A percentile compares a stretch with the other conserved stretches of the same genome.
Evolutionary conservation across 2,329 filamentous ascomycete genomes (phyloP).

Genomic region (Ophiostoma tasmaniense): DNA sequence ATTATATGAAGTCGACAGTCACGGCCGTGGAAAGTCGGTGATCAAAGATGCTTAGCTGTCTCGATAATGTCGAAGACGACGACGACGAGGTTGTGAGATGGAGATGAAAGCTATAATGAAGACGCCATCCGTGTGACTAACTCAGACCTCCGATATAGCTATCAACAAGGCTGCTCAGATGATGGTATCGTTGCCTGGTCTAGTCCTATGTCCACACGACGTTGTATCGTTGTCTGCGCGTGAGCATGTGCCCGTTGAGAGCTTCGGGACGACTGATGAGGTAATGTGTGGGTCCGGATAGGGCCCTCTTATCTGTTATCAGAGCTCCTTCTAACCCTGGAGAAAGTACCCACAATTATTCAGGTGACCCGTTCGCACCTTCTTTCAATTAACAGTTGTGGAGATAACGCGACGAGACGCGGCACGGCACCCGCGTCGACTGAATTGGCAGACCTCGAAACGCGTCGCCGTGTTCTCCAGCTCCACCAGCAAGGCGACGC

Average conservation of each 20-base stretch:
- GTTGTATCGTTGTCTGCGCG: neutral
- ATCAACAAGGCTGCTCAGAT: conserved; percentile 8
- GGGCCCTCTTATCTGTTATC: neutral
- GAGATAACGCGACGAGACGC: conserved; percentile 18
- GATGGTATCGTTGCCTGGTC: neutral
- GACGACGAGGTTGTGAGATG: neutral
- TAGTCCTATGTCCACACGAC: conserved; percentile 9
- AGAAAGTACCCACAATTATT: neutral
- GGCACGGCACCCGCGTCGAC: conserved; percentile 13
- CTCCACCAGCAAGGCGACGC: neutral
- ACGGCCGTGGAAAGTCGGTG: neutral
- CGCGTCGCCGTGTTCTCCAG: conserved; percentile 15
- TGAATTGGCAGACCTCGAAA: neutral
- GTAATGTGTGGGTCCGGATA: conserved; percentile 8
- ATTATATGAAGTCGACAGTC: neutral
- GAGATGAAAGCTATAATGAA: neutral
- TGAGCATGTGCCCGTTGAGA: conserved; percentile 11
- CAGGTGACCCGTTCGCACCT: conserved; percentile 12
- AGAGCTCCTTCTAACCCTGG: neutral
- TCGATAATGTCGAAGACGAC: neutral
- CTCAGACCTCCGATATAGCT: neutral
- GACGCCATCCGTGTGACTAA: neutral
- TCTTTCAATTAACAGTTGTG: neutral
- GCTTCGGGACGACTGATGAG: conserved; percentile 6
- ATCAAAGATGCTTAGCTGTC: neutral